Conservation (phyloP, 306 rosid species). For the Dicorynia guianensis region DNA sequence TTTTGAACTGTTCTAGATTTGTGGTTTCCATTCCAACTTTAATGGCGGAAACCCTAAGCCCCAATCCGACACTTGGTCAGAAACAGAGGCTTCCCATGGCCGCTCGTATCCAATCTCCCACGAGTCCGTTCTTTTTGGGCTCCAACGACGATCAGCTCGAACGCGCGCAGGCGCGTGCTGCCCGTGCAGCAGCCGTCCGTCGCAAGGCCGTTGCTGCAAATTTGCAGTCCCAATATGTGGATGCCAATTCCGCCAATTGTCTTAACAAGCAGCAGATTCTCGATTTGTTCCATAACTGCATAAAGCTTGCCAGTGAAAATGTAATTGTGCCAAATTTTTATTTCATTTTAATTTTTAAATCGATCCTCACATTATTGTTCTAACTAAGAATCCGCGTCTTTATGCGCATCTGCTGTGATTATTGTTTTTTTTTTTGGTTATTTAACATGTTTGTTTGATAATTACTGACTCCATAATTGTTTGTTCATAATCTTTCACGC, state of each 20-base stretch:
- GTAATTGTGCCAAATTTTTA: constrained; percentile 40
- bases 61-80: constrained; percentile 54
- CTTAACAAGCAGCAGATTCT: constrained; percentile 86
- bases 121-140: constrained; percentile 80
- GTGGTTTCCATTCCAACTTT: constrained; percentile 1
- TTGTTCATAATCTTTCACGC: not conserved
- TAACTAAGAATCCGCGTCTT: not conserved
- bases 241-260: constrained; percentile 46
- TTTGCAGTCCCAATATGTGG: constrained; percentile 37
- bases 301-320: constrained; percentile 96
- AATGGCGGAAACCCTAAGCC: constrained; percentile 81
- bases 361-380: not conserved
- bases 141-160: constrained; percentile 91
- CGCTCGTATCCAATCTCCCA: constrained; percentile 86
- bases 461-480: not conserved
- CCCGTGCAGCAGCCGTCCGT: constrained; percentile 88
- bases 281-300: constrained; percentile 94
- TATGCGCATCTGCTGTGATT: not conserved
- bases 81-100: constrained; percentile 69
- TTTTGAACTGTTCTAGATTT: not conserved
- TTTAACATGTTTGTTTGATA: too few relatives aligned
- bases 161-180: constrained; percentile 91
- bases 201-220: constrained; percentile 57
- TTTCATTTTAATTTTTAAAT: not conserved
- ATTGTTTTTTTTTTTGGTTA: too few relatives aligned